A percentile compares a stretch with the other conserved stretches of the same genome.
Evolutionary conservation across 2,329 filamentous ascomycete genomes (phyloP).

Genomic region (Neopestalotiopsis sp.): DNA sequence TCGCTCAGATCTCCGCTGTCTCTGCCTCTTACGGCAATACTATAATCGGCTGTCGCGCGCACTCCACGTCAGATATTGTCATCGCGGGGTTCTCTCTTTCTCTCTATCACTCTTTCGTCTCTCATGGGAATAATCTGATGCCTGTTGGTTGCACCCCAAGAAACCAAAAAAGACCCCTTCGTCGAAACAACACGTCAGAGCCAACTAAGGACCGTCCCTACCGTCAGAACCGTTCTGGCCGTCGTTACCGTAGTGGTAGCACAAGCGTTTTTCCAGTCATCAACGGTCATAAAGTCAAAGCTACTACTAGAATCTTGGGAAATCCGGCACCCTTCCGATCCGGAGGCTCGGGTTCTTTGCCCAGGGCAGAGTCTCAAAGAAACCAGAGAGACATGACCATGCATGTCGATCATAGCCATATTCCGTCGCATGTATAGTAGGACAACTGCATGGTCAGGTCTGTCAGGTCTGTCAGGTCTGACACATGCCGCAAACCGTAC

Average conservation of each 20-base stretch:
- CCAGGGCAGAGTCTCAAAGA: not conserved
- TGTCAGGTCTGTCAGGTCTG: not conserved
- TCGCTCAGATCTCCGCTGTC: not conserved
- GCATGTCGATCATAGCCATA: not conserved
- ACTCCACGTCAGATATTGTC: slow-evolving; percentile 1
- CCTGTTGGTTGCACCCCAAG: too few species aligned
- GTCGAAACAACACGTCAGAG: too few species aligned
- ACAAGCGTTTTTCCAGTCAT: too few species aligned
- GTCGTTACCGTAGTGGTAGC: too few species aligned
- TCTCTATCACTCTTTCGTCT: too few species aligned
- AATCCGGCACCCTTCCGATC: not conserved
- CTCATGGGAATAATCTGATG: too few species aligned
- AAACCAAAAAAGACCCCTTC: too few species aligned
- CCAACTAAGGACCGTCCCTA: too few species aligned
- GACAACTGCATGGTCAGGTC: not conserved
- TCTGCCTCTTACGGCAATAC: not conserved
- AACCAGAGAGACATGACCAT: not conserved
- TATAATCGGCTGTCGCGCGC: not conserved
- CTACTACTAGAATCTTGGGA: not conserved
- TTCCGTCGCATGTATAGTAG: not conserved
- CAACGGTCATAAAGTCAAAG: not conserved
- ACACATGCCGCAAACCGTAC: not conserved
- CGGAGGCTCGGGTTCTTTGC: not conserved
- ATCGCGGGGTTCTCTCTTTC: not conserved
- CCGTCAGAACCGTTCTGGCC: too few species aligned